Evolutionary conservation across 2,329 filamentous ascomycete species (phyloP), one percentile per base, ranked within the genome.

Genomic region (Neocatenulostroma microsporum): DNA sequence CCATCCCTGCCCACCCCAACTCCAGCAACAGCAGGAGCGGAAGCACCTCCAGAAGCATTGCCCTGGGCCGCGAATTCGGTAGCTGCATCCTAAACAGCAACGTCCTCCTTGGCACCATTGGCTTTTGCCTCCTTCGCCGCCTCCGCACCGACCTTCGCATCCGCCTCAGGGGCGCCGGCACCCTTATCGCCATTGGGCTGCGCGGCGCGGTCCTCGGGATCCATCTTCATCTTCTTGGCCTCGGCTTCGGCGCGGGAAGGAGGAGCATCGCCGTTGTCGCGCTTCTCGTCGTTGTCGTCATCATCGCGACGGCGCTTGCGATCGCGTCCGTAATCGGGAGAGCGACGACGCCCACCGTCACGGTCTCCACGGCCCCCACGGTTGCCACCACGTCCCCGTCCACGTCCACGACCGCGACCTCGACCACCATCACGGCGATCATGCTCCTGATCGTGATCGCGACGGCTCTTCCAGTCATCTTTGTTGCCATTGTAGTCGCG

Each of bases 381-480:
- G n/a, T n/a, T n/a, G n/a, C n/a, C n/a, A n/a, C n/a, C n/a, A n/a
- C n/a, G n/a, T n/a, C n/a, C n/a, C n/a, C 34, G 21, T 11, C 30
- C 34, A 29, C 34, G 25, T 19, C 28, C 38, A 19, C 38, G 21
- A 23, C 32, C 20, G 10, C 34, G 13, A 18, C 30, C 42, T 21
- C 39, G 33, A 6, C 42, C 42, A 13, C 35, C 14, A 12, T 28
- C 10, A 3, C 40, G 12, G 20, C n/a, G n/a, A 24, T 40, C 37
- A 14, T 21, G n/a, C 8, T 17, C 29, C 14, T 40, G 33, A 19
- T 43, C 41, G n/a, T 19, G 37, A 26, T 43, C 37, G 12, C 37
- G 37, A n/a, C 41, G 21, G 7, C 7, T 19, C 32, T 40, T 40
- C 41, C 41, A 43, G 27, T 43, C 41, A 27, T 43, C 41, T 18